Conservation (phyloP, 352 stramenopile species). For the Phytophthora syringae region DNA sequence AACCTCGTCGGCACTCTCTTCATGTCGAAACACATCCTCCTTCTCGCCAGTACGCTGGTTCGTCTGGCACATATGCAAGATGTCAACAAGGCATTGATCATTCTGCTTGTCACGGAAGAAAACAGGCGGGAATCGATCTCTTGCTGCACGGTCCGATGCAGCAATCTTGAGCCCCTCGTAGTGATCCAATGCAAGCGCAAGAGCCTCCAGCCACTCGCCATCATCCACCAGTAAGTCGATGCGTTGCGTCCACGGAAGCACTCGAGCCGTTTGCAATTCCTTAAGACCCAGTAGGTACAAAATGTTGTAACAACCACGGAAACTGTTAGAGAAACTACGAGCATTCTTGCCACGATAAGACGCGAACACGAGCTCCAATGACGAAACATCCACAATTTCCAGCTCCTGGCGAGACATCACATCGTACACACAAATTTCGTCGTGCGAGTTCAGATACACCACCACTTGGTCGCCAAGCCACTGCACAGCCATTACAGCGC, state of each 20-base stretch:
- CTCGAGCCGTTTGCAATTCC: slow-evolving; percentile 91
- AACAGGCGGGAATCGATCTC: slow-evolving; percentile 85
- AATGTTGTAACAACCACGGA: slow-evolving; percentile 94
- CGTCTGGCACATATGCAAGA: slow-evolving; percentile 91
- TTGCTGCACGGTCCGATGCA: slow-evolving; percentile 77
- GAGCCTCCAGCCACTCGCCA: slow-evolving; percentile 97
- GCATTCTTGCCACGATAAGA: slow-evolving; percentile 89
- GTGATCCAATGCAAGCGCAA: slow-evolving; percentile 96
- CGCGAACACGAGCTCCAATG: slow-evolving; percentile 94
- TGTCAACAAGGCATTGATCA: slow-evolving; percentile 89
- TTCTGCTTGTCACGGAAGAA: slow-evolving; percentile 92
- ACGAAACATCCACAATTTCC: slow-evolving; percentile 95
- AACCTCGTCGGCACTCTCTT: slow-evolving; percentile 85
- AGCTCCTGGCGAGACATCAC: slow-evolving; percentile 96
- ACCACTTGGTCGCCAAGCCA: slow-evolving; percentile 97
- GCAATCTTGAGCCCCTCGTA: slow-evolving; percentile 93
- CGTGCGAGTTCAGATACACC: slow-evolving; percentile 94
- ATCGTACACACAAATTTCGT: slow-evolving; percentile 97
- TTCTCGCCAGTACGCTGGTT: slow-evolving; percentile 90
- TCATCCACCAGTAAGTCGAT: slow-evolving; percentile 95
- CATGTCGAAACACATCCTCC: slow-evolving; percentile 86
- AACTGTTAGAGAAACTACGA: slow-evolving; percentile 86
- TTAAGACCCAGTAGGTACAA: slow-evolving; percentile 93
- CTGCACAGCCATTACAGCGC: slow-evolving; percentile 93
- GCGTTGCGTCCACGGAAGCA: slow-evolving; percentile 93